These are phyloP conservation scores for Oidiodendron maius DNA, from an alignment of 495 filamentous ascomycete genomes.

Conservation along the genomic window DNA sequence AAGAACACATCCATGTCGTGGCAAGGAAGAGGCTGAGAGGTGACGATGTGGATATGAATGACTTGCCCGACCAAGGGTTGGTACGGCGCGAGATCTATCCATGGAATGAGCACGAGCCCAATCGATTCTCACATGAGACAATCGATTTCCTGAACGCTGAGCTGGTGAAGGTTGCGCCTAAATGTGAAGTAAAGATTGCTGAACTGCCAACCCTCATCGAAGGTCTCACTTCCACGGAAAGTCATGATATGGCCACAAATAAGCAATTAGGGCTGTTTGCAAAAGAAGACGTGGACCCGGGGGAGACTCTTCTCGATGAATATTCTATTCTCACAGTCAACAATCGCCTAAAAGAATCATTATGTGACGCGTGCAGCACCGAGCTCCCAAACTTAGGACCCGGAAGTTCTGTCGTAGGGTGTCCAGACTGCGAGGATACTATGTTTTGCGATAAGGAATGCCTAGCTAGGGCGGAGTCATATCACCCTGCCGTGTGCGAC, in stretches of 20 bases:
- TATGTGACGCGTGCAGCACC: conserved; percentile 78
- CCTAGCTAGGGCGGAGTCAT: conserved; percentile 60
- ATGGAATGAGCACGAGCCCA: conserved; percentile 87
- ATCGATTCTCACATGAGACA: conserved; percentile 67
- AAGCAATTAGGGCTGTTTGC: conserved; percentile 87
- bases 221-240: conserved; percentile 33
- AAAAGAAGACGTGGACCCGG: conserved; percentile 68
- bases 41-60: conserved; percentile 33
- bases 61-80: conserved; percentile 64
- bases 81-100: conserved; percentile 87
- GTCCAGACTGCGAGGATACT: conserved; percentile 71
- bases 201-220: conserved; percentile 63
- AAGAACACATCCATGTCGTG: conserved; percentile 40
- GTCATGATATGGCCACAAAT: conserved; percentile 42
- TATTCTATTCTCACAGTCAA: conserved; percentile 77
- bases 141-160: conserved; percentile 61
- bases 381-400: conserved; percentile 58
- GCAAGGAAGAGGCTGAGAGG: conserved; percentile 37
- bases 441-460: conserved; percentile 82
- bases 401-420: conserved; percentile 46
- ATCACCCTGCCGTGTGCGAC: conserved; percentile 85
- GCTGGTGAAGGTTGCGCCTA: conserved; percentile 59
- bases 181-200: conserved; percentile 64
- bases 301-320: conserved; percentile 74
- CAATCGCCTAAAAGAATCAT: conserved; percentile 69